Evolutionary conservation across 1,139 yeast species (phyloP), one percentile per base, ranked within the genome.

Genomic region (Yamadazyma mexicana): DNA sequence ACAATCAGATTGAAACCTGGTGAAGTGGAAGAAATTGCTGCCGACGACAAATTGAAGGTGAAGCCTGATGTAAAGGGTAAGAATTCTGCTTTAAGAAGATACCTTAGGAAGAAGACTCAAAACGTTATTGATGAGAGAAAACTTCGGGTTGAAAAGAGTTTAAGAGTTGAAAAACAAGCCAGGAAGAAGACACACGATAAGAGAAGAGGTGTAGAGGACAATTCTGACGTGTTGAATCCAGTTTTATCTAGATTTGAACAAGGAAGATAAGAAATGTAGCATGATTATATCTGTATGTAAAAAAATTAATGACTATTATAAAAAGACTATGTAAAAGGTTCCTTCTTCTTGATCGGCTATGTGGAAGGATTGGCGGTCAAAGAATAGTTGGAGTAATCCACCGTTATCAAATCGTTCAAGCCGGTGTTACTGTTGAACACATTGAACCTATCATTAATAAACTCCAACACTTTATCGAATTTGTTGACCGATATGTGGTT

Each of bases 111-210:
- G 75, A 86, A 86, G 75, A 81, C 83, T 40, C 81, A 79, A 60
- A 88, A 89, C 57, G 92, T 91, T 39, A 80, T 91, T 47, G 96
- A 89, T 60, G 91, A 91, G 60, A 81, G 98, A 53, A 84, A 83
- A 54, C 56, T 85, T 60, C 81, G 95, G 51, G 72, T 87, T n/a
- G 94, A 92, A 58, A 78, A 77, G 46, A 87, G 87, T 53, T 70
- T 87, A 58, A 76, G 75, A 56, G 73, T 73, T 53, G 97, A 92
- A 61, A 86, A 88, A 62, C 78, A 77, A 39, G 72, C 81, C 27
- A 82, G 96, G 60, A 75, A 76, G 50, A 75, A 78, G 58, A 73
- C 68, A 40, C 61, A 64, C 22, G 66, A 71, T 48, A 63, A 68
- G 40, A 70, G 62, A 25, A 68, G 66, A 43, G 89, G 87, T 17